phyloP scores from a whole-genome alignment of 257 asterid species.

The Osmanthus fragrans region DNA sequence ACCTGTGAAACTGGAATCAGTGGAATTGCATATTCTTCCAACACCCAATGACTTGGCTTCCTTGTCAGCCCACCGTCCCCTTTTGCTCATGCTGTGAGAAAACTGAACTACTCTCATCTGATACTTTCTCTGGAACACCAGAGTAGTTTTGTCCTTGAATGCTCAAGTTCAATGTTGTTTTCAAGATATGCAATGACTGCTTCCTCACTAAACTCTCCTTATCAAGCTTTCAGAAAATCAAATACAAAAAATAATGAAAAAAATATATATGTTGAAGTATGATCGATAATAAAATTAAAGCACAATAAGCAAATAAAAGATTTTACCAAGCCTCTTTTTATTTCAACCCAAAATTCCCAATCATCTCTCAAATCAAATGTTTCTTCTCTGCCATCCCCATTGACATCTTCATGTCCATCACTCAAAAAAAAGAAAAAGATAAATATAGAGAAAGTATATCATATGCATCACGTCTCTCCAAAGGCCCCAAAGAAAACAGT shows the following conservation, averaged over 20 bases:
- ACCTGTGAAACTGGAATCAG: constrained; percentile 42
- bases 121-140: constrained; percentile 38
- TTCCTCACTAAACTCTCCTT: constrained; percentile 73
- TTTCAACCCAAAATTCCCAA: constrained; percentile 75
- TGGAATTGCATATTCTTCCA: constrained; percentile 53
- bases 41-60: constrained; percentile 92
- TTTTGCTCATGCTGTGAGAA: constrained; percentile 53
- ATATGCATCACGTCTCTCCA: constrained; percentile 91
- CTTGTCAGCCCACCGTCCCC: constrained; percentile 82
- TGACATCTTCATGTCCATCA: constrained; percentile 47
- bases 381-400: constrained; percentile 36
- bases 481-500: constrained; percentile 63
- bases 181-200: constrained; percentile 75
- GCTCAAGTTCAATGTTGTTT: constrained; percentile 53
- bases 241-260: constrained; percentile 18
- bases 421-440: constrained; percentile 49
- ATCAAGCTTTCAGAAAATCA: constrained; percentile 53
- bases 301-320: not conserved
- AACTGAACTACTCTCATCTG: constrained; percentile 39
- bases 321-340: constrained; percentile 84
- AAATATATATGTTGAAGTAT: constrained; percentile 17
- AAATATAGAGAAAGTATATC: constrained; percentile 72
- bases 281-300: not conserved
- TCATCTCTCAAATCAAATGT: constrained; percentile 56
- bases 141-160: constrained; percentile 45